Evolutionary conservation across 495 filamentous ascomycete species (phyloP).

Genomic region (Penicillium cosmopolitanum): DNA sequence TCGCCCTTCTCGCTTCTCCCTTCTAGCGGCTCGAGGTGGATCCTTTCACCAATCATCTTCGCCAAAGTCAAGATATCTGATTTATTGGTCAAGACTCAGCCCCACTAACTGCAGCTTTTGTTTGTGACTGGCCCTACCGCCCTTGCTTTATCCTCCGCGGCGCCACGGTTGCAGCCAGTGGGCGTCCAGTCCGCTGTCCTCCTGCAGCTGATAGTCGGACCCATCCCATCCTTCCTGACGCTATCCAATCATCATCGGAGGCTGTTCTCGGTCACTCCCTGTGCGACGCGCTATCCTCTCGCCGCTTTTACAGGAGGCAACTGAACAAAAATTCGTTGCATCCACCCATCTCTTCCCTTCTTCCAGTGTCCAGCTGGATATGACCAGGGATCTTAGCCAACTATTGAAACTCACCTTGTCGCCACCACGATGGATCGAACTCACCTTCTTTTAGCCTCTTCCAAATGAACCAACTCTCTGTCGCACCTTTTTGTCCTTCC

Average conservation of each 20-base stretch:
- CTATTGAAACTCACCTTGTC: constrained; percentile 1
- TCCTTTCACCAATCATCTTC: constrained; percentile 17
- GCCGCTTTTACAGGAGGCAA: constrained; percentile 47
- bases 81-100: constrained; percentile 16
- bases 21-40: constrained; percentile 35
- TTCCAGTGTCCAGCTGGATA: constrained; percentile 8
- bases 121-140: constrained; percentile 33
- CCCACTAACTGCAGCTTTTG: constrained; percentile 14
- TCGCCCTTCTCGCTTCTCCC: constrained; percentile 32
- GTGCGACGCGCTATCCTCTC: constrained; percentile 39
- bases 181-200: constrained; percentile 36
- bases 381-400: constrained; percentile 1
- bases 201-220: constrained; percentile 36
- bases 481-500: not conserved
- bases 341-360: constrained; percentile 35
- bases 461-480: not conserved
- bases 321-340: constrained; percentile 48
- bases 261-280: constrained; percentile 33
- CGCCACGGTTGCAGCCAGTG: constrained; percentile 39
- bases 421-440: not conserved
- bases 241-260: constrained; percentile 38
- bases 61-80: not conserved
- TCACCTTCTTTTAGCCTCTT: no score
- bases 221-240: constrained; percentile 20
- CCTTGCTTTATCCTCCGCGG: constrained; percentile 37